Conservation (phyloP, 129 eudicot genomes). For the Sambucus nigra region DNA sequence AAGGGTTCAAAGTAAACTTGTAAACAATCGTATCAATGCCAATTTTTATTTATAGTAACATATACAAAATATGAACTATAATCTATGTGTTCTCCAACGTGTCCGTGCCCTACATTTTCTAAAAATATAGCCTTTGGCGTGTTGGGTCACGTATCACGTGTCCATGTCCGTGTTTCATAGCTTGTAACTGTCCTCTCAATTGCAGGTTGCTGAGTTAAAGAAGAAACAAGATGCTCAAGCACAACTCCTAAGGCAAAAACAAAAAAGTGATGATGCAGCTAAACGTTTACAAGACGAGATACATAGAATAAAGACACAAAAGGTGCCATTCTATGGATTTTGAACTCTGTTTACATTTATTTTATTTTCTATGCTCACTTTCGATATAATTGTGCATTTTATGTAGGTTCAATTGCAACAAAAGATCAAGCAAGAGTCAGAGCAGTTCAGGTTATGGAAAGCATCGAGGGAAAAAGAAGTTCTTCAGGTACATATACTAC, state of each 20-base stretch:
- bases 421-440: conserved; percentile 95
- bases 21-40: too few species aligned
- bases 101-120: too few species aligned
- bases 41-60: too few species aligned
- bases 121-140: too few species aligned
- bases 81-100: too few species aligned
- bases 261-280: conserved; percentile 92
- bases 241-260: conserved; percentile 82
- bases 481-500: conserved; percentile 89
- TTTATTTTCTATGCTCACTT: background rate
- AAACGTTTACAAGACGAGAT: conserved; percentile 82
- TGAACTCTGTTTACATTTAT: background rate
- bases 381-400: background rate
- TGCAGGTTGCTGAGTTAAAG: conserved; percentile 73
- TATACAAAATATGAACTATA: too few species aligned
- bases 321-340: conserved; percentile 33
- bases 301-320: conserved; percentile 82
- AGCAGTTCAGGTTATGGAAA: conserved; percentile 89
- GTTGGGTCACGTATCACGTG: too few species aligned
- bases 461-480: conserved; percentile 92
- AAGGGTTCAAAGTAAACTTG: too few species aligned
- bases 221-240: conserved; percentile 99
- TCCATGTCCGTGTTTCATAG: background rate
- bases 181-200: conserved; percentile 6
- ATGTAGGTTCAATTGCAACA: conserved; percentile 88